These are phyloP conservation scores for Prunella vulgaris DNA, from an alignment of 257 asterid species.

Conservation along the genomic window DNA sequence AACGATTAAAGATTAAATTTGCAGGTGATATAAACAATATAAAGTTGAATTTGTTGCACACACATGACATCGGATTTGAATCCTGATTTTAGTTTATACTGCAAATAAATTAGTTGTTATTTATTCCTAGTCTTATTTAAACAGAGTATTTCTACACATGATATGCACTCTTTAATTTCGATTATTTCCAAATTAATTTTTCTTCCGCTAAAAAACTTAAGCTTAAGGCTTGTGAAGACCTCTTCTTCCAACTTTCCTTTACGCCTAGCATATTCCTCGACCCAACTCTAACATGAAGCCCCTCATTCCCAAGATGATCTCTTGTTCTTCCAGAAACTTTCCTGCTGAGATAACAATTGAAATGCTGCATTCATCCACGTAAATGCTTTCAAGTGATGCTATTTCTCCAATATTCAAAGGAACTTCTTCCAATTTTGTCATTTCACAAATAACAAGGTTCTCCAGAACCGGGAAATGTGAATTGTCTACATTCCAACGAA, in stretches of 20 bases:
- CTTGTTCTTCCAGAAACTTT: conserved; percentile 8
- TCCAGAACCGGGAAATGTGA: background rate
- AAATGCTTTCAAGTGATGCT: background rate
- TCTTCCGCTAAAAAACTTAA: too few species aligned
- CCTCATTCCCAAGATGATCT: background rate
- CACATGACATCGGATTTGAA: too few species aligned
- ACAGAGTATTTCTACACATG: too few species aligned
- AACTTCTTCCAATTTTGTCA: background rate
- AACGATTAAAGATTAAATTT: too few species aligned
- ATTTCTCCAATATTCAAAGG: background rate
- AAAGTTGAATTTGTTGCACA: too few species aligned
- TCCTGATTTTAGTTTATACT: too few species aligned
- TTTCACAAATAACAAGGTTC: background rate
- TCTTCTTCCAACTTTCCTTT: background rate
- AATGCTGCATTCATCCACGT: background rate
- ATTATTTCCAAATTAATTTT: too few species aligned
- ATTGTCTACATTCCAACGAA: background rate
- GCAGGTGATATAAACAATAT: too few species aligned
- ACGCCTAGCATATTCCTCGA: background rate
- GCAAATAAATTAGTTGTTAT: too few species aligned
- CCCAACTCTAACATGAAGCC: background rate
- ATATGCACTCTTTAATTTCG: too few species aligned
- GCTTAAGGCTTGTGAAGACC: background rate
- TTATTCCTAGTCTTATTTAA: too few species aligned
- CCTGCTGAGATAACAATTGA: background rate